Percentiles rank a stretch among this genome's conserved stretches.
Evolutionary conservation across 1,139 yeast genomes (phyloP).

Genomic region (Debaryomycetaceae sp.): DNA sequence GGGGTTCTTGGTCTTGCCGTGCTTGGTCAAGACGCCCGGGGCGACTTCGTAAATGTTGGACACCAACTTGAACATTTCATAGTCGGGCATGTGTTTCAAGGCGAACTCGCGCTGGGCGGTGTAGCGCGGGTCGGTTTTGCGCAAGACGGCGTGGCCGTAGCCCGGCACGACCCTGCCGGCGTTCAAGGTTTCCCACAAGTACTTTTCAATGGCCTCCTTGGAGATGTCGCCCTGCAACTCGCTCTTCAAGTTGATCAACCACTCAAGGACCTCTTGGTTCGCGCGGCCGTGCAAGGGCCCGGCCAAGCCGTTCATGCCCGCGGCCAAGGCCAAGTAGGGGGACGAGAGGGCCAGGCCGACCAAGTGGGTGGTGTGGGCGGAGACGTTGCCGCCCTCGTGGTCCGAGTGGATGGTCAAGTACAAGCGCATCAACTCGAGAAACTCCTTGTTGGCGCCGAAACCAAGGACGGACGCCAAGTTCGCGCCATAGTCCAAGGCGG

Average conservation of each 20-base stretch:
- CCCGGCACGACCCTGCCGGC: slow-evolving; percentile 96
- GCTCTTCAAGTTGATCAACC: slow-evolving; percentile 74
- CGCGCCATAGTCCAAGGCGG: slow-evolving; percentile 80
- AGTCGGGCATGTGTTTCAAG: slow-evolving; percentile 93
- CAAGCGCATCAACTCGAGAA: slow-evolving; percentile 83
- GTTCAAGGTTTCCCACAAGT: slow-evolving; percentile 86
- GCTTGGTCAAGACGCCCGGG: slow-evolving; percentile 88
- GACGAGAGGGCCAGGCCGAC: slow-evolving; percentile 94
- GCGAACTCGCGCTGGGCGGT: slow-evolving; percentile 97
- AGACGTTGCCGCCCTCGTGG: slow-evolving; percentile 98
- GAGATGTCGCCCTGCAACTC: slow-evolving; percentile 66
- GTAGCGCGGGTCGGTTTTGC: slow-evolving; percentile 97
- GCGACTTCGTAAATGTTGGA: slow-evolving; percentile 90
- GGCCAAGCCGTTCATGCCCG: slow-evolving; percentile 94
- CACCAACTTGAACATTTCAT: slow-evolving; percentile 83
- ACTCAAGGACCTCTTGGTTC: slow-evolving; percentile 94
- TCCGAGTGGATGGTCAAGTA: slow-evolving; percentile 93
- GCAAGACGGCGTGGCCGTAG: slow-evolving; percentile 92
- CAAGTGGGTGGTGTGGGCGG: slow-evolving; percentile 95
- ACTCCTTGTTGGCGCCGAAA: slow-evolving; percentile 67
- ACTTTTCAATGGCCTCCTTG: slow-evolving; percentile 68
- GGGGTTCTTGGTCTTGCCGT: slow-evolving; percentile 98
- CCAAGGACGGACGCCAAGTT: slow-evolving; percentile 83
- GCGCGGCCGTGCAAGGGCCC: slow-evolving; percentile 99
- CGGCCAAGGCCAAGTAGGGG: slow-evolving; percentile 85